Evolutionary conservation across 2,329 filamentous ascomycete genomes (phyloP), one percentile per base, ranked within the genome.

Genomic region (Xylariaceae sp.): DNA sequence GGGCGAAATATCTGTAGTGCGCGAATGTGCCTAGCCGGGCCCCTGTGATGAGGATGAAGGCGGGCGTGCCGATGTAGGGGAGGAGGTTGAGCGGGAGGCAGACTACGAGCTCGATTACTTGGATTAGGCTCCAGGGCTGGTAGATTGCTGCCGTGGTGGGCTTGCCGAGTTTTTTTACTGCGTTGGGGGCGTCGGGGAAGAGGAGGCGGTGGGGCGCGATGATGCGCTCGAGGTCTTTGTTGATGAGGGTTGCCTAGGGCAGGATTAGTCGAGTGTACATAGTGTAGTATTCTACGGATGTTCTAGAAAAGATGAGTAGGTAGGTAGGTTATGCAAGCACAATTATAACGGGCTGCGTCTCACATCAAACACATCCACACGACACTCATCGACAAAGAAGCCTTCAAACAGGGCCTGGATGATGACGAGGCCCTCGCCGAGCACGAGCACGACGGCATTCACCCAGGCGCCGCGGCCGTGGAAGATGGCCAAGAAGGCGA

Each of bases 391-490:
- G 2, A 92, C 88, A 63, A 92, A 89, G 72, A 92, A 90, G 0
- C 88, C 89, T 71, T 92, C 89, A 63, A 92, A 92, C 1, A 92
- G 75, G 4, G 77, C 81, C 62, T 80, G 77, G 17, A 89, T 85
- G 56, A 91, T 87, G 45, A 92, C 85, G 64, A 90, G 77, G 0
- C 88, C 88, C 68, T 92, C 88, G 50, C 90, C 90, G n/a, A 99
- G 80, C 0, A 96, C 90, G 51, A 97, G 79, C 63, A 97, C 87
- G 0, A 90, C 86, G 2, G 89, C 92, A 68, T 91, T 97, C 59
- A 96, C 76, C 89, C 91, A 96, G n/a, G 94, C 94, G 35, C 87
- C 87, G 60, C 85, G 82, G 18, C 89, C 89, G 68, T 97, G 92
- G 73, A 97, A 97, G 66, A 97, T 84, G 13, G 89, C 87, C 18